phyloP scores from a whole-genome alignment of 2,329 filamentous ascomycete genomes.

The Phialophora chinensis region DNA sequence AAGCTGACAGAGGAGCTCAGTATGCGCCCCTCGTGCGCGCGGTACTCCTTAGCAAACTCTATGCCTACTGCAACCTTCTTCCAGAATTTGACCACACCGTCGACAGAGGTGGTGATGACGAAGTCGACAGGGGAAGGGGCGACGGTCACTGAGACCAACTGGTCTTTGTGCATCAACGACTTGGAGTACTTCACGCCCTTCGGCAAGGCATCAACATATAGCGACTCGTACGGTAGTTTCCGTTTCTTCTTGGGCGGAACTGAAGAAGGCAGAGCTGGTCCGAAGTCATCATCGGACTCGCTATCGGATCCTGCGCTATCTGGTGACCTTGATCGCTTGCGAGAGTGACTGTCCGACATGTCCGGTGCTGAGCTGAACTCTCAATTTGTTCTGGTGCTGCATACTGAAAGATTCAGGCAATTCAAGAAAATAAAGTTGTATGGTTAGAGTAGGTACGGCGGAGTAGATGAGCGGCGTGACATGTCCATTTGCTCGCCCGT shows the following conservation, averaged over 20 bases:
- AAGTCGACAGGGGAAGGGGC: slow-evolving; percentile 87
- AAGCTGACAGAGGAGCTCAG: slow-evolving; percentile 81
- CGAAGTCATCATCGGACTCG: slow-evolving; percentile 82
- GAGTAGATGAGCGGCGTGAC: background rate
- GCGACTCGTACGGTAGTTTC: slow-evolving; percentile 89
- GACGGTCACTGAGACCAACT: slow-evolving; percentile 83
- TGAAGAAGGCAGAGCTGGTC: slow-evolving; percentile 84
- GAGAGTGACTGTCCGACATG: slow-evolving; percentile 30
- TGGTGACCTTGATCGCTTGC: slow-evolving; percentile 30
- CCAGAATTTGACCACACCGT: slow-evolving; percentile 99
- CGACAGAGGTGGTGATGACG: slow-evolving; percentile 87
- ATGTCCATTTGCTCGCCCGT: background rate
- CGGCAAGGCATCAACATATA: slow-evolving; percentile 90
- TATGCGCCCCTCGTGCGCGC: slow-evolving; percentile 85
- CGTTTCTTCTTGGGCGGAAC: slow-evolving; percentile 87
- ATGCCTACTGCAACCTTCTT: slow-evolving; percentile 90
- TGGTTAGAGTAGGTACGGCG: background rate
- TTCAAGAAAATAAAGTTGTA: background rate
- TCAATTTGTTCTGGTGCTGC: background rate
- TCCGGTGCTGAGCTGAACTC: background rate
- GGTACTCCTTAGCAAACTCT: slow-evolving; percentile 98
- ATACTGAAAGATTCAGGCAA: background rate
- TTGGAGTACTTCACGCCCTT: slow-evolving; percentile 83
- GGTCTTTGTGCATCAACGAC: slow-evolving; percentile 98
- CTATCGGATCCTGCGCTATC: slow-evolving; percentile 20